phyloP scores from a whole-genome alignment of 1,284 basidiomycete species.

The Psilocybe mexicana region DNA sequence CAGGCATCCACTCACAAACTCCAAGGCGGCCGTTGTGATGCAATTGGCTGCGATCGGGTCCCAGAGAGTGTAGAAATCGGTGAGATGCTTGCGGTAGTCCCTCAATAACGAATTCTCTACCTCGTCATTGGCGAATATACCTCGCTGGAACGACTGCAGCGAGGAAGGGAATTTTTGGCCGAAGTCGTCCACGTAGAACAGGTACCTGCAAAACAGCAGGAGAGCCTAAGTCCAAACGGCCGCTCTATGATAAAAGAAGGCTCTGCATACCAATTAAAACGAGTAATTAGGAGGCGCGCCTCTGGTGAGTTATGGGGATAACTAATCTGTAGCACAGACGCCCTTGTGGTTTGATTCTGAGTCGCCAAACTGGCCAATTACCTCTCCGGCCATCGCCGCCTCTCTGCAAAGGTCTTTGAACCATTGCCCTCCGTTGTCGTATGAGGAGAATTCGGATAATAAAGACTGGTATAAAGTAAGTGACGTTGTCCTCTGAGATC shows the following conservation, averaged over 20 bases:
- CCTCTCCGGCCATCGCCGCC: background rate
- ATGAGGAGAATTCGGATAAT: background rate
- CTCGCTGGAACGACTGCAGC: background rate
- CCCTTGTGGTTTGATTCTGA: no score
- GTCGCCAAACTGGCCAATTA: background rate
- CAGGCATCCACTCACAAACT: background rate
- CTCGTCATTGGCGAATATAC: background rate
- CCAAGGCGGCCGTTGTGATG: background rate
- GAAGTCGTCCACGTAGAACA: no score
- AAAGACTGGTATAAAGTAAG: background rate
- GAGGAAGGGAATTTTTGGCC: no score
- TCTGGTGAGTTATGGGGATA: no score
- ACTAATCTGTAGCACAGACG: no score
- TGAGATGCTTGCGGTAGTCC: no score
- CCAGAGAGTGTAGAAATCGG: background rate
- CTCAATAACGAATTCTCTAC: no score
- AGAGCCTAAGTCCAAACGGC: no score
- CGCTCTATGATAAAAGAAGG: no score
- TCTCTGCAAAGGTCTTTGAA: background rate
- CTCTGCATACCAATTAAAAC: no score
- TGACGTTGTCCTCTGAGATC: background rate
- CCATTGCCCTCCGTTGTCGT: slow-evolving; percentile 1
- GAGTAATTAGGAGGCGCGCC: no score
- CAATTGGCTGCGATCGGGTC: background rate
- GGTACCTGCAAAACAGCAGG: no score